Evolutionary conservation across 495 filamentous ascomycete genomes (phyloP), one percentile per base, ranked within the genome.

Genomic region (Xylaria palmicola): DNA sequence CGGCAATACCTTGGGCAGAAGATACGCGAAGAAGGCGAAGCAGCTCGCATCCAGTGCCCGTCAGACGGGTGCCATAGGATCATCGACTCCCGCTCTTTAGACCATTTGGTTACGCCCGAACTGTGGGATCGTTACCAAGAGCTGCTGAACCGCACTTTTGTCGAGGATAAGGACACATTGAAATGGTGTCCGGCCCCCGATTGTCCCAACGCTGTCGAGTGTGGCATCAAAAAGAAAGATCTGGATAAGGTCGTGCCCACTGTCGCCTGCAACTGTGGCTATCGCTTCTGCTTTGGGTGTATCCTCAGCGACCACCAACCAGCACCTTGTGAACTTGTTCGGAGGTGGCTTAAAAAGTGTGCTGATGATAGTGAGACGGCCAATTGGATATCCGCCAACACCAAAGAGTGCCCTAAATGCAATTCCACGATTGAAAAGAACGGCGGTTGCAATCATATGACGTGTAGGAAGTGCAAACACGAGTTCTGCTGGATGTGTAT

Each of bases 401-500:
- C 94, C 13, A 98, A 98, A 71, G 94, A 98, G 72, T 98, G 94
- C 63, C 93, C 95, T 0, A 94, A 89, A 70, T 98, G 94, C 75
- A 81, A 88, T 59, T 97, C 94, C 6, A 98, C 95, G 1, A 98
- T 98, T 49, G 94, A 98, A 79, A 98, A 98, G 82, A 98, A 98
- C 64, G 94, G 94, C 17, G 94, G 94, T 5, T 98, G 94, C 77
- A 98, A 98, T 80, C 94, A 98, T 71, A 98, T 98, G 94, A 98
- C 94, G 0, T 98, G 94, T 74, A 85, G 94, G 45, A 98, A 98
- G 75, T 98, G 94, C 80, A 93, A 94, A 68, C 88, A 98, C 70
- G 94, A 98, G 73, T 98, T 98, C 69, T 98, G 94, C 79, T 98
- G 94, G 94, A 97, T 98, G 86, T 98, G 94, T 73, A 98, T 98